Base-by-base conservation (phyloP, 495 filamentous ascomycete species). In the Podospora pseudoanserina region DNA sequence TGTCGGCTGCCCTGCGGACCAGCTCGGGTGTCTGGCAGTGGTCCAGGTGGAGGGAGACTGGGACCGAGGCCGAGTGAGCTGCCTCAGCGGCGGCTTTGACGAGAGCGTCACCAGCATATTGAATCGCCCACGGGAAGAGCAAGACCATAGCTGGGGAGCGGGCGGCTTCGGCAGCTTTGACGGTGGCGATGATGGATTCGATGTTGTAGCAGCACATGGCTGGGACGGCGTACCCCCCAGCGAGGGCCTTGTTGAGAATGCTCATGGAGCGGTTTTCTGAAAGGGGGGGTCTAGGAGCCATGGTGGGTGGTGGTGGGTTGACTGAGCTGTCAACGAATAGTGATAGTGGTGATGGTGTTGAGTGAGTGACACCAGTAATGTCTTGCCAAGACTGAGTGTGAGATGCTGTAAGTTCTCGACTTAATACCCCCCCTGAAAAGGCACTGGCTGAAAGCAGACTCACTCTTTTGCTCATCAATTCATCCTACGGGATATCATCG, bases 171-270 rank as follows among this genome's bases (percentile, higher is more conserved):
- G 92, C 92, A 4, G 91, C 92, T 71, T 85, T 87, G 65, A 96
- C 88, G 1, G 88, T 88, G 27, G 91, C 92, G 60, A 93, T 85
- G 77, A 94, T 90, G 72, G 88, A 88, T 81, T 94, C 91, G 74
- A 92, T 84, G 82, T 94, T 94, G 86, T 96, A 96, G 83, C 87
- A 90, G 81, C 89, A 92, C 86, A 92, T 90, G 68, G 86, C 90
- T 1, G 90, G 86, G 20, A 93, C 84, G 71, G 85, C 90, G 79
- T 92, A 93, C 27, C 88, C 82, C 72, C 86, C 85, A 18, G 81
- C 77, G 65, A 84, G 82, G 66, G 91, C 91, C 65, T 86, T 85
- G 77, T 89, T 84, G 72, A 93, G 86, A 76, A 93, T 89, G 70
- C 80, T 72, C 75, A 90, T 82, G 66, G 89, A 88, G 73, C 87